phyloP scores from a whole-genome alignment of 768 basidiomycete species.

The Dioszegia aurantiaca region DNA sequence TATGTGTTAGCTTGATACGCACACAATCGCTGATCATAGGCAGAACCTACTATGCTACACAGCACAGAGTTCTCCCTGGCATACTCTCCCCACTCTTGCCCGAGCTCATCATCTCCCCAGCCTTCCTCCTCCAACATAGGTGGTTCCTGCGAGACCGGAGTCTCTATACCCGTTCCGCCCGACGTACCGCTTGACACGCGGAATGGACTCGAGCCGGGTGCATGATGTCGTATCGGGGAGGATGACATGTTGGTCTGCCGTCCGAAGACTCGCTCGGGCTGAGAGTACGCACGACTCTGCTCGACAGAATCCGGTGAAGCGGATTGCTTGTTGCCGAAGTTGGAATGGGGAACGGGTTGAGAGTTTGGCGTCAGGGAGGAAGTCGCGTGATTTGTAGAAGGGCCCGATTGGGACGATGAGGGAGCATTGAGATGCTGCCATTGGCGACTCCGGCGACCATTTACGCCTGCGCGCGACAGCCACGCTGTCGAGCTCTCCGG shows the following conservation, averaged over 20 bases:
- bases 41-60: constrained; percentile 32
- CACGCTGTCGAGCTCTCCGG: constrained; percentile 21
- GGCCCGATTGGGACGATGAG: not conserved
- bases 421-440: constrained; percentile 23
- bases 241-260: constrained; percentile 15
- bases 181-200: constrained; percentile 6
- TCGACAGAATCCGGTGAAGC: constrained; percentile 6
- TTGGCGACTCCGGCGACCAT: constrained; percentile 21
- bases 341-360: not conserved
- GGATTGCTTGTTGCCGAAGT: not conserved
- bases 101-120: constrained; percentile 35
- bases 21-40: not conserved
- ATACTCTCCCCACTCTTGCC: constrained; percentile 43
- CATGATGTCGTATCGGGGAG: constrained; percentile 29
- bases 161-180: constrained; percentile 13
- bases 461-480: constrained; percentile 13
- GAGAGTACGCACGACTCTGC: constrained; percentile 11
- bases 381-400: not conserved
- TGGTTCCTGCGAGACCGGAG: not conserved
- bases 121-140: not conserved
- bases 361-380: not conserved
- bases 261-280: not conserved
- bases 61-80: constrained; percentile 36
- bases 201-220: constrained; percentile 36
- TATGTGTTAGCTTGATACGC: not conserved